phyloP scores from a whole-genome alignment of 1,284 basidiomycete species.

The Tilletiopsis washingtonensis region DNA sequence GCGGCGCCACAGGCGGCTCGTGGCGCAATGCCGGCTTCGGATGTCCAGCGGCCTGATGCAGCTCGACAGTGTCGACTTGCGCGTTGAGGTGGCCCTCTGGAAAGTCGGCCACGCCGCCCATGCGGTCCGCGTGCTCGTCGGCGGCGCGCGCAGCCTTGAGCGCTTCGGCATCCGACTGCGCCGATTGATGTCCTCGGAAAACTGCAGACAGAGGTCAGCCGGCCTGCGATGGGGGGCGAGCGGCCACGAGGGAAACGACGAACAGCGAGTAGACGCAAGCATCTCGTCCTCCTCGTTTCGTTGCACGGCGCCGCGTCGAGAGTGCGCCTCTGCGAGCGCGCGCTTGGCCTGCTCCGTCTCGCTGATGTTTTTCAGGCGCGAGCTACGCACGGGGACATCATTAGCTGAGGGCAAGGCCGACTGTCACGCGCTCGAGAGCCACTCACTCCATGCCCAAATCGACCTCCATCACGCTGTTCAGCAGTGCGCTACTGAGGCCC shows the following conservation, averaged over 20 bases:
- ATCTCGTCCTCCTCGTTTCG: constrained; percentile 64
- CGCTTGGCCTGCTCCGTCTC: constrained; percentile 93
- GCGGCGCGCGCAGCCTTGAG: constrained; percentile 60
- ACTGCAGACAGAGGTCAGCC: constrained; percentile 45
- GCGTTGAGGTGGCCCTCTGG: constrained; percentile 50
- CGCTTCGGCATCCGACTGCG: constrained; percentile 76
- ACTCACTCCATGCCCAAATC: constrained; percentile 95
- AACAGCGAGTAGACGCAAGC: constrained; percentile 66
- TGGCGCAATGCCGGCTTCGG: too few species aligned
- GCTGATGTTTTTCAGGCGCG: constrained; percentile 86
- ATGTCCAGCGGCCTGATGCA: too few species aligned
- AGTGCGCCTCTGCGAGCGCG: constrained; percentile 64
- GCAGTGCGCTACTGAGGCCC: constrained; percentile 82
- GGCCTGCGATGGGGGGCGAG: neutral
- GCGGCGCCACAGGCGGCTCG: constrained; percentile 49
- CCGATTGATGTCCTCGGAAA: constrained; percentile 67
- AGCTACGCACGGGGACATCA: constrained; percentile 54
- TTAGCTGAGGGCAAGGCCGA: neutral
- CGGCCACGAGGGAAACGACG: constrained; percentile 1
- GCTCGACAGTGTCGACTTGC: too few species aligned
- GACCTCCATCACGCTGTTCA: constrained; percentile 88
- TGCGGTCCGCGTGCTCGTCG: constrained; percentile 52
- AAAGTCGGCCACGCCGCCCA: constrained; percentile 64
- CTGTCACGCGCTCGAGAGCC: neutral
- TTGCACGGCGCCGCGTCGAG: constrained; percentile 52